These are phyloP conservation scores for Kodamaea sp. DNA, from an alignment of 1,139 yeast species.

Conservation along the genomic window DNA sequence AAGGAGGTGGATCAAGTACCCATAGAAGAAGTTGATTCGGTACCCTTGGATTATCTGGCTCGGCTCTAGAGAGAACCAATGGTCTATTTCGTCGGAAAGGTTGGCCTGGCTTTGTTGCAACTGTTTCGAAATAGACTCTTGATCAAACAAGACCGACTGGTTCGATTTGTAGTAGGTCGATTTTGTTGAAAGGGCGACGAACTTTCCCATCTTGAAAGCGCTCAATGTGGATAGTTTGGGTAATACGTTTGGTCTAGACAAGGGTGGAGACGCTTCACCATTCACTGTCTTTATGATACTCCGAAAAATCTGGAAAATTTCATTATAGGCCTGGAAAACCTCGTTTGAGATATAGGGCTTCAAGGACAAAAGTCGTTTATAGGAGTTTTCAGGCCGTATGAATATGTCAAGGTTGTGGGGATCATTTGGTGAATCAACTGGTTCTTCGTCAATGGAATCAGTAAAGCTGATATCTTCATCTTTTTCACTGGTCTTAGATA, in stretches of 20 bases:
- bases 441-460: background rate
- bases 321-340: conserved; percentile 29
- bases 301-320: conserved; percentile 32
- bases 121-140: conserved; percentile 25
- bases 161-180: conserved; percentile 37
- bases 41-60: conserved; percentile 19
- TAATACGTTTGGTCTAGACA: conserved; percentile 1
- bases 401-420: conserved; percentile 3
- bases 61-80: conserved; percentile 41
- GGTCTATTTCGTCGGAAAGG: conserved; percentile 37
- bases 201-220: conserved; percentile 34
- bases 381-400: conserved; percentile 23
- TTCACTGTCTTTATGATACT: conserved; percentile 22
- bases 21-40: conserved; percentile 28
- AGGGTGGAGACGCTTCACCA: conserved; percentile 1
- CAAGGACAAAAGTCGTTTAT: conserved; percentile 27
- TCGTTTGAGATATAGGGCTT: conserved; percentile 29
- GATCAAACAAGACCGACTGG: conserved; percentile 36
- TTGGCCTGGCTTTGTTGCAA: conserved; percentile 22
- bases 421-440: background rate
- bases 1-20: conserved; percentile 37
- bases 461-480: conserved; percentile 5
- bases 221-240: conserved; percentile 31
- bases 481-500: background rate
- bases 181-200: conserved; percentile 34